Percentiles rank a stretch among this genome's conserved stretches.
Evolutionary conservation across 805 yeast genomes (phyloP).

Genomic region (Wickerhamiella slavikovae): DNA sequence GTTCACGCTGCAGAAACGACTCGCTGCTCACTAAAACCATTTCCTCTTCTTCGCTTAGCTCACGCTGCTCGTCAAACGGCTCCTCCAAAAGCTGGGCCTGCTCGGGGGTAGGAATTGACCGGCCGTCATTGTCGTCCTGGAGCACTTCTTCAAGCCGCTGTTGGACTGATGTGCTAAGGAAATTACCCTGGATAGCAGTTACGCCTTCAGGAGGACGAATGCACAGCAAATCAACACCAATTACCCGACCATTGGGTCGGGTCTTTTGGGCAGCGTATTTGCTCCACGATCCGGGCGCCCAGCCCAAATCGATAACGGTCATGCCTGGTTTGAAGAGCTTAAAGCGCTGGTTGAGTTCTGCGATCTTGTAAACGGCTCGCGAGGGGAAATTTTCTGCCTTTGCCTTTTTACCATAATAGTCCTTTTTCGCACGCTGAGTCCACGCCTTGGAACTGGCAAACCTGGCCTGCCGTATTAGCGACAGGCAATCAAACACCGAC

Average conservation of each 20-base stretch:
- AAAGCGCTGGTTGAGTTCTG: constrained; percentile 51
- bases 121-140: too few species aligned
- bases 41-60: too few species aligned
- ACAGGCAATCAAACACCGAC: too few species aligned
- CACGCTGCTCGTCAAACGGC: too few species aligned
- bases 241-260: constrained; percentile 29
- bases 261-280: constrained; percentile 51
- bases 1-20: too few species aligned
- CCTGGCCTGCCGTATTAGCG: too few species aligned
- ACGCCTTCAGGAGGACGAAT: constrained; percentile 67
- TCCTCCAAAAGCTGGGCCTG: too few species aligned
- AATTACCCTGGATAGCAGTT: constrained; percentile 68
- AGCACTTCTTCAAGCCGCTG: constrained; percentile 16
- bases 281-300: constrained; percentile 91
- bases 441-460: constrained; percentile 58
- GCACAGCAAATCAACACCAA: constrained; percentile 71
- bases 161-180: constrained; percentile 29
- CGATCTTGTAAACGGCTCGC: constrained; percentile 76
- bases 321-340: constrained; percentile 32
- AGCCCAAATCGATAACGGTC: constrained; percentile 65
- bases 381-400: constrained; percentile 42
- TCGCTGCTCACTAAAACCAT: too few species aligned
- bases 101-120: too few species aligned
- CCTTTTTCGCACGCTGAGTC: constrained; percentile 51
- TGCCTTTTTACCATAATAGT: constrained; percentile 48